Evolutionary conservation across 2,329 filamentous ascomycete genomes (phyloP), one percentile per base, ranked within the genome.

Genomic region (Colletotrichum shisoi): DNA sequence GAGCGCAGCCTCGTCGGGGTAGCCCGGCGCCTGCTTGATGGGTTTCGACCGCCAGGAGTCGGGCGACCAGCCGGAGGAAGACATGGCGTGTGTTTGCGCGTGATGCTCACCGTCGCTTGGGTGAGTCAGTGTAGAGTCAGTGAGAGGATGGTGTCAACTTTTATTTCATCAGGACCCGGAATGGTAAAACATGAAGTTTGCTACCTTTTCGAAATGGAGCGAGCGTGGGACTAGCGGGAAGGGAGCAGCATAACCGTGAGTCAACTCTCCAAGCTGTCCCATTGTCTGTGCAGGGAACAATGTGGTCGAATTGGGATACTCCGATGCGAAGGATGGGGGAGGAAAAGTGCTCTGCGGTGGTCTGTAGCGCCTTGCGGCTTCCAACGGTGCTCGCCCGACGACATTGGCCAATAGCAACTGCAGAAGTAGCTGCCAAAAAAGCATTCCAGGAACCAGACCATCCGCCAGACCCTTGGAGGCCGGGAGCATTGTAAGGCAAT

Each of bases 1-100:
- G 45, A 93, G 84, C 24, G 85, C 85, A 15, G 79, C 76, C 46
- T 82, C 76, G 73, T 93, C 87, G 3, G 87, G 84, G 76, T 94
- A 94, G 42, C 84, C 80, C 34, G 92, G 90, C 13, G 86, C 82
- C 78, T 95, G 92, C 77, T 91, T 91, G 78, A 94, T 91, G 46
- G 91, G 91, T 77, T 92, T 93, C 62, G 85, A 83, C 72, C 88
- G 85, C 92, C 92, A 95, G 49, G 91, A 91, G 74, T 82, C 81
- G 8, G 87, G 89, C 12, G 82, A 79, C 88, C 88, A 91, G 67
- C 56, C 5, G 46, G 66, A 24, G 27, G 61, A 67, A 6, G 64
- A 67, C 64, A 67, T 68, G 63, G 37, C 48, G 62, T 4, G 51
- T n/a, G 53, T 19, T 54, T 37, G 19, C 19, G 4, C 34, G 42